Evolutionary conservation across 2,329 filamentous ascomycete genomes (phyloP).

Genomic region (Fusarium incarnatum): DNA sequence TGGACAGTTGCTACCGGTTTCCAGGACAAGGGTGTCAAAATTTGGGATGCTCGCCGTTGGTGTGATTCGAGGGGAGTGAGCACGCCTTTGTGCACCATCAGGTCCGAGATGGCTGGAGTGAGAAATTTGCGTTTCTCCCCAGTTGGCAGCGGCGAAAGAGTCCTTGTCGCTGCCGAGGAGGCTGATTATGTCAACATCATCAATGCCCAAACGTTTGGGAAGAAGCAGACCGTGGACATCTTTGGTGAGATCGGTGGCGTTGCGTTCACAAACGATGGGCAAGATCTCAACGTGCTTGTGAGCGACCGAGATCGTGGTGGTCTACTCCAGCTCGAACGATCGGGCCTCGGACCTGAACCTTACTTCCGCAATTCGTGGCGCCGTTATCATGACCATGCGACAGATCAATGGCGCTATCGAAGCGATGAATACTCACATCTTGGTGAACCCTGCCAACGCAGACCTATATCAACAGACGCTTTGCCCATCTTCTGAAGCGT

Average conservation of each 20-base stretch:
- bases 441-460: slow-evolving; percentile 33
- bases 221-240: slow-evolving; percentile 77
- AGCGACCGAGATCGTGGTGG: slow-evolving; percentile 75
- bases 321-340: slow-evolving; percentile 69
- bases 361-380: slow-evolving; percentile 38
- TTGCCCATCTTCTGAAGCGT: slow-evolving; percentile 29
- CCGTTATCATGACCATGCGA: slow-evolving; percentile 7
- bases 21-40: slow-evolving; percentile 77
- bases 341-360: slow-evolving; percentile 48
- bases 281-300: slow-evolving; percentile 75
- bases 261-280: slow-evolving; percentile 73
- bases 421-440: slow-evolving; percentile 13
- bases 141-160: slow-evolving; percentile 71
- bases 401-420: slow-evolving; percentile 26
- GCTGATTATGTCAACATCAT: slow-evolving; percentile 79
- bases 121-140: slow-evolving; percentile 79
- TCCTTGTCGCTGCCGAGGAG: slow-evolving; percentile 79
- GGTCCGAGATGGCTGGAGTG: slow-evolving; percentile 75
- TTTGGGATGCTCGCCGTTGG: slow-evolving; percentile 83
- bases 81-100: slow-evolving; percentile 65
- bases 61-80: slow-evolving; percentile 62
- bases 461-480: slow-evolving; percentile 30
- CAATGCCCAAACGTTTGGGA: slow-evolving; percentile 71
- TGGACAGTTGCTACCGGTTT: slow-evolving; percentile 81
- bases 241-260: slow-evolving; percentile 81